Conservation (phyloP, 1,284 basidiomycete genomes). For the Somion occarium region DNA sequence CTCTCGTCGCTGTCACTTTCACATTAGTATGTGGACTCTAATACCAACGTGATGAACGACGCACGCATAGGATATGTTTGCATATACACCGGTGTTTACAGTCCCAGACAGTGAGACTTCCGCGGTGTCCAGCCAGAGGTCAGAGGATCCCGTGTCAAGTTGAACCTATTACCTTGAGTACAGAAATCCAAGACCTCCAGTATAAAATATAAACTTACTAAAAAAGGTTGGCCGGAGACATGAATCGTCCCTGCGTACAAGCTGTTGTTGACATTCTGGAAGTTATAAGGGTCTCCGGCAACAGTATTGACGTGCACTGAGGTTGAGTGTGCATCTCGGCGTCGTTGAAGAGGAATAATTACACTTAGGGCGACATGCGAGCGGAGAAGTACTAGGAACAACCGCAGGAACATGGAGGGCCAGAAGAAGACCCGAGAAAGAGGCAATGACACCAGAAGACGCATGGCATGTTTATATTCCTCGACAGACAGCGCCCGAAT, state of each 20-base stretch:
- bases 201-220: neutral
- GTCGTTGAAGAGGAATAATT: too few relatives aligned
- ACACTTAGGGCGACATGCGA: too few relatives aligned
- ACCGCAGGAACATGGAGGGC: too few relatives aligned
- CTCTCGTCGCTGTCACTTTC: conserved; percentile 1
- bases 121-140: conserved; percentile 1
- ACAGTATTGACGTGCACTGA: neutral
- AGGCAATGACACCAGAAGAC: too few relatives aligned
- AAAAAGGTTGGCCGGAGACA: neutral
- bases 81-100: neutral
- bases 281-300: neutral
- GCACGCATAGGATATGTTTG: neutral
- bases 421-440: too few relatives aligned
- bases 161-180: neutral
- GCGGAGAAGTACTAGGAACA: too few relatives aligned
- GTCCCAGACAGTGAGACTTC: neutral
- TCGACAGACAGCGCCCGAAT: too few relatives aligned
- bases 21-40: neutral
- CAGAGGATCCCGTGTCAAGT: conserved; percentile 5
- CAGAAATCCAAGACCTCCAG: neutral
- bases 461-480: too few relatives aligned
- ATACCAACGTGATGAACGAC: neutral
- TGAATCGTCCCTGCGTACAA: neutral
- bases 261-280: neutral
- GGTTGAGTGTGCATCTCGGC: too few relatives aligned